These are phyloP conservation scores for Russula vinacea DNA, from an alignment of 768 basidiomycete species.

Conservation along the genomic window DNA sequence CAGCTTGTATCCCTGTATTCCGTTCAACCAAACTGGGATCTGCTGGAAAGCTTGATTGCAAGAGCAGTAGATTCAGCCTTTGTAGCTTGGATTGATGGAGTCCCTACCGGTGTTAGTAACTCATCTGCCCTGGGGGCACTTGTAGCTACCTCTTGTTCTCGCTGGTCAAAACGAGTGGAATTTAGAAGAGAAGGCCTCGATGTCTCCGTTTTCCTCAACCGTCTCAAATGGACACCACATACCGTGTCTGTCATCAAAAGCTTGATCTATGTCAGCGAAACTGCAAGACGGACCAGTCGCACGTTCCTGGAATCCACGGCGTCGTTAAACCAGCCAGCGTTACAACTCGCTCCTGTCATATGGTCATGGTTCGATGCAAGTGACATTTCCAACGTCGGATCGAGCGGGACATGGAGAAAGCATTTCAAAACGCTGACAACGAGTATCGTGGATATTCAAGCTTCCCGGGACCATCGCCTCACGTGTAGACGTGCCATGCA, in stretches of 20 bases:
- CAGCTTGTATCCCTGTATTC: slow-evolving; percentile 21
- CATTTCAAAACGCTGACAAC: slow-evolving; percentile 31
- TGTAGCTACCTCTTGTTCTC: slow-evolving; percentile 7
- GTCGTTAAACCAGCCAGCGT: slow-evolving; percentile 10
- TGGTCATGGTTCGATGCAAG: slow-evolving; percentile 29
- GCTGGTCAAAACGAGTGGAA: slow-evolving; percentile 21
- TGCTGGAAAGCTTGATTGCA: slow-evolving; percentile 23
- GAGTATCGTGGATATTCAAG: slow-evolving; percentile 18
- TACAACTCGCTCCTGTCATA: slow-evolving; percentile 31
- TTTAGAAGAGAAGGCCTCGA: slow-evolving; percentile 31
- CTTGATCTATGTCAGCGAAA: slow-evolving; percentile 44
- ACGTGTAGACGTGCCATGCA: slow-evolving; percentile 17
- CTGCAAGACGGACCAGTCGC: slow-evolving; percentile 14
- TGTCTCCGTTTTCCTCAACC: slow-evolving; percentile 41
- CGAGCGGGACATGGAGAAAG: slow-evolving; percentile 9
- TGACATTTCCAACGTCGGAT: background rate
- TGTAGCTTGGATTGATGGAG: slow-evolving; percentile 22
- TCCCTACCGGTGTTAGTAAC: background rate
- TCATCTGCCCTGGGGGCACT: slow-evolving; percentile 18
- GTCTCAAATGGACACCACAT: slow-evolving; percentile 44
- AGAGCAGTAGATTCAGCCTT: slow-evolving; percentile 10
- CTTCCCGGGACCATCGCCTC: slow-evolving; percentile 10
- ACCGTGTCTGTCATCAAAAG: slow-evolving; percentile 45
- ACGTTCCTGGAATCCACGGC: slow-evolving; percentile 31
- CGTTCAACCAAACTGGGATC: slow-evolving; percentile 1